These are phyloP conservation scores for Penicillium expansum DNA, from an alignment of 2,329 filamentous ascomycete species.

Conservation along the genomic window DNA sequence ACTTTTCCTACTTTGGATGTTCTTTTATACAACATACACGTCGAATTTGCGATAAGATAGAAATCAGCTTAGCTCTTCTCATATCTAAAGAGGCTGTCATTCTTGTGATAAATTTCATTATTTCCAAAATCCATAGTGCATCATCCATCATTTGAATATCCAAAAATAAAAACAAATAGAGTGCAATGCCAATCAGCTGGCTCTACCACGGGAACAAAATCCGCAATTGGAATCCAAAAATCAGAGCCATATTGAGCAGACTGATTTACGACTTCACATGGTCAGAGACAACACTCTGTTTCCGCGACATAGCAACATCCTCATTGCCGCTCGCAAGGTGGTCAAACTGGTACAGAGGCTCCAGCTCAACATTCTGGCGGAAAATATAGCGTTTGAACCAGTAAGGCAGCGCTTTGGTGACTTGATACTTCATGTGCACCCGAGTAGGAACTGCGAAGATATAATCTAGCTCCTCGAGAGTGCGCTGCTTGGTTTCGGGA, in stretches of 20 bases:
- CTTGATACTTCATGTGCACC: constrained; percentile 58
- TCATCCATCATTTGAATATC: background rate
- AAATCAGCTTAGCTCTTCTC: background rate
- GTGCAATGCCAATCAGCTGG: background rate
- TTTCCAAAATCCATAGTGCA: background rate
- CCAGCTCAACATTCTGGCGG: constrained; percentile 46
- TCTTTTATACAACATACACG: too few species aligned
- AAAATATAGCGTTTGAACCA: constrained; percentile 60
- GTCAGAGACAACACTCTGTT: background rate
- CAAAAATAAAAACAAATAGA: background rate
- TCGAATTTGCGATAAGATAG: too few species aligned
- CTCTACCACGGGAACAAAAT: background rate
- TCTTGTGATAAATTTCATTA: background rate
- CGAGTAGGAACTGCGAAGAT: constrained; percentile 59
- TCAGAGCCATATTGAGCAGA: background rate
- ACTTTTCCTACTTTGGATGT: too few species aligned
- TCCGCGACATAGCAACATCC: background rate
- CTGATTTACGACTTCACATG: constrained; percentile 2
- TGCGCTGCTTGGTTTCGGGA: constrained; percentile 57
- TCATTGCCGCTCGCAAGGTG: background rate
- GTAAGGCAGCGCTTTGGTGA: constrained; percentile 57
- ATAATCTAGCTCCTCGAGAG: constrained; percentile 56
- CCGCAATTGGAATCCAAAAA: background rate
- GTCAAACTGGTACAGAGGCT: constrained; percentile 54
- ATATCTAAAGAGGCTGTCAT: background rate